Percentiles rank a stretch among this genome's conserved stretches.
Conservation (phyloP, 1,284 basidiomycete species). For the Polyporus tsugae region DNA sequence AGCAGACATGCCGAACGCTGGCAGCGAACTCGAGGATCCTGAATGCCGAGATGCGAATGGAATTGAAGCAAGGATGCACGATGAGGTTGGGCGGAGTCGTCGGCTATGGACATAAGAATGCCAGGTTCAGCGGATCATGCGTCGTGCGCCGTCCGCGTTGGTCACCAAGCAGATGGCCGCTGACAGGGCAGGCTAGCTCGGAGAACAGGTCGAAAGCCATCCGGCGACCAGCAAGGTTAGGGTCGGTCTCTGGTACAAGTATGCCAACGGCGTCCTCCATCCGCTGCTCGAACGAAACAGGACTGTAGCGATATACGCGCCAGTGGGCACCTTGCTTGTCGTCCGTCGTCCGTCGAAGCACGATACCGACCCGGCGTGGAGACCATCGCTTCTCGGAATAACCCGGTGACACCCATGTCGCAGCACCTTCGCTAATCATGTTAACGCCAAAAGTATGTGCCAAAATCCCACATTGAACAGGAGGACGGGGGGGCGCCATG, state of each 20-base stretch:
- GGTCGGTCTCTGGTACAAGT: background rate
- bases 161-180: too few relatives aligned
- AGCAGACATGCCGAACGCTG: background rate
- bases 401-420: background rate
- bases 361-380: too few relatives aligned
- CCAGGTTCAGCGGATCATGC: background rate
- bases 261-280: background rate
- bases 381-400: too few relatives aligned
- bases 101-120: background rate
- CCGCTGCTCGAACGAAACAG: too few relatives aligned
- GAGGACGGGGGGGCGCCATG: background rate
- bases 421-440: background rate
- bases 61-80: background rate
- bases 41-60: background rate
- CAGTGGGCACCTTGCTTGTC: too few relatives aligned
- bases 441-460: background rate
- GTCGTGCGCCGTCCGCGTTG: background rate
- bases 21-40: constrained; percentile 1
- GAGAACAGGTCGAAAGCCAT: background rate
- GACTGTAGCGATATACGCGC: too few relatives aligned
- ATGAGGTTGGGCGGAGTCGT: background rate
- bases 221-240: background rate
- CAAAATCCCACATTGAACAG: too few relatives aligned
- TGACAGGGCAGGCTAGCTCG: background rate
- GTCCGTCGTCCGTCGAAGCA: too few relatives aligned